Base-by-base conservation (phyloP, 768 basidiomycete species). In the Boletus sp. region DNA sequence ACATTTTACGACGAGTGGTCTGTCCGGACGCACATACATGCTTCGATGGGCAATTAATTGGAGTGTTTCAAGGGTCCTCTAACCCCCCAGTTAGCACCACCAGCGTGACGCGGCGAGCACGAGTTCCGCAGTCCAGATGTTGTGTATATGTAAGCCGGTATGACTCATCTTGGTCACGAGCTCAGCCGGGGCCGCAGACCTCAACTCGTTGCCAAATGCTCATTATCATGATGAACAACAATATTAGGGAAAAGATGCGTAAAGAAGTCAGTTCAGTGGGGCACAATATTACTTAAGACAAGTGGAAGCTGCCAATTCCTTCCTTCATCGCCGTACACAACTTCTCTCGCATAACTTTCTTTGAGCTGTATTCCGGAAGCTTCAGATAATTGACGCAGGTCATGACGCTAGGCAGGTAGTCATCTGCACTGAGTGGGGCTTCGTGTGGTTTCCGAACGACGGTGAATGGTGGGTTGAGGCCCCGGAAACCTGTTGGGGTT, bases 371-470 rank as follows among this genome's bases (percentile, higher is more conserved):
- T 65, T 98, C 94, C 0, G 96, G 96, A 60, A 98, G 77, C 72
- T 99, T 99, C 66, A 99, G 75, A 68, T 93, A 96, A 72, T 94
- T 93, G 56, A 93, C 95, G 71, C 97, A 99, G 4, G 97, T 98
- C 97, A 98, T 98, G 30, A 98, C 95, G 64, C 92, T 95, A 0
- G 95, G 95, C 29, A 98, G 78, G 68, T 97, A 95, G 66, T 97
- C 92, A 68, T 98, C 93, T 7, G 96, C 90, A 7, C 83, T 84
- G 53, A 97, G 78, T 11, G 94, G 90, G 7, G 89, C 79, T 71
- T 98, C 97, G 61, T 96, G 94, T 9, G 92, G 94, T 72, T 98
- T 98, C 57, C 96, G 86, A 19, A 99, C 96, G 21, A 99, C 95
- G 2, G 97, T 99, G 54, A 99, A 79, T 3, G 89, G 84, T 2